Evolutionary conservation across 2,329 filamentous ascomycete species (phyloP).

Genomic region (Pseudocercospora eumusae): DNA sequence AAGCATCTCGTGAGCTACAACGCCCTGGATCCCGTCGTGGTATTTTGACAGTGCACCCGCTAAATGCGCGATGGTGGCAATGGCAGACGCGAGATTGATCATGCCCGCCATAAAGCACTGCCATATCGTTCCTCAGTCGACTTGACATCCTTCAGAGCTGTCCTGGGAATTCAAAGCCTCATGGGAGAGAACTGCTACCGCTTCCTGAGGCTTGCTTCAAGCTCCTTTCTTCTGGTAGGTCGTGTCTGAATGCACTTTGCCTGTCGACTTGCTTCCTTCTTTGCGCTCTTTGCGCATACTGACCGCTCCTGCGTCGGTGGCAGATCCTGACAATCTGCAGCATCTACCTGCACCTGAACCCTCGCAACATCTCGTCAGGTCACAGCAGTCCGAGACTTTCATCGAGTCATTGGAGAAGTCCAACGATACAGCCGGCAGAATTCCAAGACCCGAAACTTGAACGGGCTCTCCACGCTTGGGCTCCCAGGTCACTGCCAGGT

Average conservation of each 20-base stretch:
- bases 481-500: constrained; percentile 16
- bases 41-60: constrained; percentile 14
- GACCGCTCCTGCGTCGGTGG: not conserved
- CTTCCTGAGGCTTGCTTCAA: not conserved
- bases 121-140: no score
- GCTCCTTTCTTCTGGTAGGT: not conserved
- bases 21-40: constrained; percentile 9
- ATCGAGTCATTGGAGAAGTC: constrained; percentile 19
- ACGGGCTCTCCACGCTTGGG: constrained; percentile 17
- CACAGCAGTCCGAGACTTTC: constrained; percentile 20
- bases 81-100: constrained; percentile 15
- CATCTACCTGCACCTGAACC: not conserved
- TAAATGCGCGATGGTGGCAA: constrained; percentile 14
- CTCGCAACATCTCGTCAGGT: constrained; percentile 16
- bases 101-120: no score
- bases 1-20: constrained; percentile 19
- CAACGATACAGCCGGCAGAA: constrained; percentile 17
- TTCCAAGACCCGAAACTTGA: constrained; percentile 20
- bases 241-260: not conserved
- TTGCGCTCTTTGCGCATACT: constrained; percentile 18
- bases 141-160: no score
- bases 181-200: not conserved
- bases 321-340: constrained; percentile 3
- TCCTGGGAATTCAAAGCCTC: no score
- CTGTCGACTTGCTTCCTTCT: constrained; percentile 12